Percentiles rank a stretch among this genome's conserved stretches.
These are phyloP conservation scores for Ceratobasidium sp. DNA, from an alignment of 1,284 basidiomycete species.

Conservation along the genomic window DNA sequence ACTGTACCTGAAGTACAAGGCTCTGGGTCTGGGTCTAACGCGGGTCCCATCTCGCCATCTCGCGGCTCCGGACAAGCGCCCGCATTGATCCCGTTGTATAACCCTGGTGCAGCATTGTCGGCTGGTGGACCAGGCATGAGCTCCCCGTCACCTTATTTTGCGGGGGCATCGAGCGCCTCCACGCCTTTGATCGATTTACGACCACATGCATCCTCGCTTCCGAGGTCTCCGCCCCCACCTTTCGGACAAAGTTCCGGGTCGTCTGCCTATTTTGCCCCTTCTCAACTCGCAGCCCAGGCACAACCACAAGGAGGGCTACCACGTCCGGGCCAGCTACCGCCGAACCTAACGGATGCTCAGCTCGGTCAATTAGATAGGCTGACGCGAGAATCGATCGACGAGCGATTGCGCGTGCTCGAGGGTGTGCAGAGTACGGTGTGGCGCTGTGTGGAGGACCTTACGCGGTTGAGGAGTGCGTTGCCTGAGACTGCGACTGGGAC, in stretches of 20 bases:
- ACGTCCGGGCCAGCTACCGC: constrained; percentile 58
- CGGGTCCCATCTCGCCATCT: too few species aligned
- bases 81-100: constrained; percentile 65
- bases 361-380: constrained; percentile 67
- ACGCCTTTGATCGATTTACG: constrained; percentile 16
- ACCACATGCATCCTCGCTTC: constrained; percentile 12
- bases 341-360: constrained; percentile 67
- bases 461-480: constrained; percentile 74
- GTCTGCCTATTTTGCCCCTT: constrained; percentile 38
- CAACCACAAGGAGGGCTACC: constrained; percentile 44
- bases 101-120: constrained; percentile 50
- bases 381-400: constrained; percentile 83
- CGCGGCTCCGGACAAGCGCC: constrained; percentile 55
- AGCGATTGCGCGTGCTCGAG: constrained; percentile 79
- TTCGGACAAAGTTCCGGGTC: constrained; percentile 8
- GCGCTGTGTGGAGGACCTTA: constrained; percentile 79
- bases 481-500: constrained; percentile 53
- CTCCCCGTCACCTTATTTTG: constrained; percentile 21
- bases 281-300: constrained; percentile 26
- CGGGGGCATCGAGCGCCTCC: constrained; percentile 26
- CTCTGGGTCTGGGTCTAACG: neutral
- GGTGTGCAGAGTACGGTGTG: constrained; percentile 75
- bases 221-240: constrained; percentile 28
- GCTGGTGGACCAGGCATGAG: neutral
- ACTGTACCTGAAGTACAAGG: constrained; percentile 11